phyloP scores from a whole-genome alignment of 2,329 filamentous ascomycete genomes.

The Diaporthe vexans region DNA sequence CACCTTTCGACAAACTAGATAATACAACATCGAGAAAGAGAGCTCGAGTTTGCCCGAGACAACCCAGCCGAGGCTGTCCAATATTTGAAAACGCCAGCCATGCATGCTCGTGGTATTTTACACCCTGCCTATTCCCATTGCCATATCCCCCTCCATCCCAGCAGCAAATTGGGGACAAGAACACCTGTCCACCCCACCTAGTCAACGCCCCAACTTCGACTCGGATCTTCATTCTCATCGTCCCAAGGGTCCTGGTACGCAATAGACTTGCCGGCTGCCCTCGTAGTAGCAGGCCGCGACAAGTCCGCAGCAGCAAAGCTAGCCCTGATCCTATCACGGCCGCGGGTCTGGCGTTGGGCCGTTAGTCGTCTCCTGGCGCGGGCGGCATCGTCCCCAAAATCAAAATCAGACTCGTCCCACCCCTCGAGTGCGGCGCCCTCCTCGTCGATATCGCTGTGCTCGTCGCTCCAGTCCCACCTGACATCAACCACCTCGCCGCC shows the following conservation, averaged over 20 bases:
- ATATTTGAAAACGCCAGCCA: slow-evolving; percentile 4
- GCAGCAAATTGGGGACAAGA: background rate
- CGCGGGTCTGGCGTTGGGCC: background rate
- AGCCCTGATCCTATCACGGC: slow-evolving; percentile 29
- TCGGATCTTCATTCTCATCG: slow-evolving; percentile 46
- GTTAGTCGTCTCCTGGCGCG: slow-evolving; percentile 24
- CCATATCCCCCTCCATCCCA: too few species aligned
- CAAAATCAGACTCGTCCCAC: slow-evolving; percentile 69
- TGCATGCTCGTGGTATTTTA: slow-evolving; percentile 20
- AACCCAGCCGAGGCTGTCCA: background rate
- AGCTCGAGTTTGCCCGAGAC: background rate
- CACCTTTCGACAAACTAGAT: background rate
- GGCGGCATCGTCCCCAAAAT: slow-evolving; percentile 42
- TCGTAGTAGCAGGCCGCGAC: slow-evolving; percentile 36
- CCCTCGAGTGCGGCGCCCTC: slow-evolving; percentile 57
- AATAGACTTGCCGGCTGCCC: slow-evolving; percentile 22
- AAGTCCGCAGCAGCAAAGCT: slow-evolving; percentile 40
- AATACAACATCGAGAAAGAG: background rate
- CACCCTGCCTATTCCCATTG: background rate
- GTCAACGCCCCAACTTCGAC: slow-evolving; percentile 52
- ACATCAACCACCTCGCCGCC: slow-evolving; percentile 68
- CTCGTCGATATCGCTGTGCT: slow-evolving; percentile 60
- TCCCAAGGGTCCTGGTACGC: slow-evolving; percentile 43
- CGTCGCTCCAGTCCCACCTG: slow-evolving; percentile 70
- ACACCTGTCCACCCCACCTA: slow-evolving; percentile 42